Base-by-base conservation (phyloP, 768 basidiomycete genomes). In the Leccinum obscurum region DNA sequence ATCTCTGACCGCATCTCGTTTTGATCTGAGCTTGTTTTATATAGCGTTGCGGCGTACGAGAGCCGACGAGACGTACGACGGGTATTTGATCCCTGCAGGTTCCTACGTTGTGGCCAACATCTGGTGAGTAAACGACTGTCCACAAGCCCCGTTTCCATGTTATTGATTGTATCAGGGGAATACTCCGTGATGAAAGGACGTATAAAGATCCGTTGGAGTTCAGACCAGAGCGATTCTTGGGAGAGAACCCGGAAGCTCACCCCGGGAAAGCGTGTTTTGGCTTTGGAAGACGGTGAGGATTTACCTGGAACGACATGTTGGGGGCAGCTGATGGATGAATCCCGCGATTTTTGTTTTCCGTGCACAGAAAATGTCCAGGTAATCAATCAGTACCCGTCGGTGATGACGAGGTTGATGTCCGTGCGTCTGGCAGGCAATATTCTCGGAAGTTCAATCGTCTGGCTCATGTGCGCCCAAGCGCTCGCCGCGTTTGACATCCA, bases 401-500 rank as follows among this genome's bases (percentile, higher is more conserved):
- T 1, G 13, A 51, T 6, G 22, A 22, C 46, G 6, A 26, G 14
- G 15, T 15, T 11, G 5, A 32, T n/a, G 26, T 22, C 20, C 9
- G n/a, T 4, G 37, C 37, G 37, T 2, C 0, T 24, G n/a, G 14
- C 28, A 52, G 51, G 51, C 17, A 17, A 17, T 9, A 28, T 24
- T 28, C 51, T 52, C 0, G 51, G 26, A 22, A 10, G 13, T 22
- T 30, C 51, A 0, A 11, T 22, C 10, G 51, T 52, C 11, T 30
- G 51, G 51, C 28, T 52, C 3, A 37, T 56, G 50, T 59, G 62
- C 6, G 73, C 72, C 0, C 75, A 66, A 59, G 73, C 78, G 6
- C 76, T 84, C 24, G 78, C 81, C 1, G 75, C 72, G 10, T 81
- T 83, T 44, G 66, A 81, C 34, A 76, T 84, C 24, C 69, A 70